phyloP scores from a whole-genome alignment of 768 basidiomycete genomes.

The Tephrocybe sp. region DNA sequence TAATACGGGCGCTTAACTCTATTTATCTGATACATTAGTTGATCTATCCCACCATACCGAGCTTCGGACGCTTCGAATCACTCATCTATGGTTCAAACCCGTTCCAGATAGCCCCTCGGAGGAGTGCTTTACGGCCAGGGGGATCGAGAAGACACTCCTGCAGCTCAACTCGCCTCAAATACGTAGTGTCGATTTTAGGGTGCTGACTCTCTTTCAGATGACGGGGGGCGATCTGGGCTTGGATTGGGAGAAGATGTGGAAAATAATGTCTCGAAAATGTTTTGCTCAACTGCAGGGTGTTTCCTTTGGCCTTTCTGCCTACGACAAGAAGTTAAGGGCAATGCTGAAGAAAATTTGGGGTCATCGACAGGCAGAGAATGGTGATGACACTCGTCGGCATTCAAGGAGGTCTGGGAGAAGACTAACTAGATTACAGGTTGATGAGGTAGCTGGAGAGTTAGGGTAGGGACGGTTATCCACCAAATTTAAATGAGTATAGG shows the following conservation, averaged over 20 bases:
- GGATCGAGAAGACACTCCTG: constrained; percentile 17
- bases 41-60: constrained; percentile 19
- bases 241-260: constrained; percentile 18
- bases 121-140: constrained; percentile 17
- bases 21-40: constrained; percentile 16
- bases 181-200: constrained; percentile 13
- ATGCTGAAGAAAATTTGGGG: constrained; percentile 19
- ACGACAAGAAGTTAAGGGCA: constrained; percentile 13
- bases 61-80: constrained; percentile 23
- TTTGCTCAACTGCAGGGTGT: constrained; percentile 13
- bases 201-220: constrained; percentile 15
- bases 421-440: constrained; percentile 14
- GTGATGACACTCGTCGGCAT: constrained; percentile 10
- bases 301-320: constrained; percentile 13
- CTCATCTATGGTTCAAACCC: constrained; percentile 22
- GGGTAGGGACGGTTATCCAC: neutral
- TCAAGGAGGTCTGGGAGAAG: constrained; percentile 15
- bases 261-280: constrained; percentile 12
- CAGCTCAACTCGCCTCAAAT: constrained; percentile 17
- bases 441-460: constrained; percentile 10
- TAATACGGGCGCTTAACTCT: neutral
- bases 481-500: neutral
- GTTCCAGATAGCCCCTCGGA: constrained; percentile 12
- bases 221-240: constrained; percentile 13
- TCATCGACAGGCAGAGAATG: neutral